phyloP scores from a whole-genome alignment of 257 asterid genomes.

The Cruciata laevipes region DNA sequence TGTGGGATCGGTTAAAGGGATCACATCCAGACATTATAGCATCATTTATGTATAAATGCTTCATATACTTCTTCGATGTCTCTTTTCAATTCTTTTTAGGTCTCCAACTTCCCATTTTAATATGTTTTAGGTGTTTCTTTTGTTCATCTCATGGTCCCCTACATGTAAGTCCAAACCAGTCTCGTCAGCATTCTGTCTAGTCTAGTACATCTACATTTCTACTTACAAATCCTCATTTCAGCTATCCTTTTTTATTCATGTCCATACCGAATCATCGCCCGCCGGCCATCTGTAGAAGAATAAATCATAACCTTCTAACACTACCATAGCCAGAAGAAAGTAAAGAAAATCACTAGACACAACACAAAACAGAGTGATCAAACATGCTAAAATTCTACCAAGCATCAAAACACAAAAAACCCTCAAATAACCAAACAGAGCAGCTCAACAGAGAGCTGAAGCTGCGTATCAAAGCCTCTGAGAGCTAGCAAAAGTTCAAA shows the following conservation, averaged over 20 bases:
- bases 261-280: not conserved
- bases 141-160: not conserved
- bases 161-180: not conserved
- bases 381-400: not conserved
- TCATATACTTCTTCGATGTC: no score
- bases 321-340: not conserved
- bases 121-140: not conserved
- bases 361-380: not conserved
- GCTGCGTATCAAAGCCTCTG: not conserved
- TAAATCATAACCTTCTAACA: not conserved
- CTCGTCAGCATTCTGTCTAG: not conserved
- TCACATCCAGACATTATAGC: not conserved
- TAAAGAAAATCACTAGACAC: not conserved
- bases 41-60: no score
- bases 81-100: not conserved
- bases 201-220: not conserved
- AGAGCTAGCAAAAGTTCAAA: not conserved
- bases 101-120: not conserved
- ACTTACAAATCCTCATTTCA: not conserved
- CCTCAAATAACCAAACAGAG: not conserved
- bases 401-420: not conserved
- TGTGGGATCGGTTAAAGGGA: not conserved
- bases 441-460: not conserved
- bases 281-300: not conserved
- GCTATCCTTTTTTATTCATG: not conserved